These are phyloP conservation scores for Glycine latifolia DNA, from an alignment of 306 rosid genomes.

Conservation along the genomic window DNA sequence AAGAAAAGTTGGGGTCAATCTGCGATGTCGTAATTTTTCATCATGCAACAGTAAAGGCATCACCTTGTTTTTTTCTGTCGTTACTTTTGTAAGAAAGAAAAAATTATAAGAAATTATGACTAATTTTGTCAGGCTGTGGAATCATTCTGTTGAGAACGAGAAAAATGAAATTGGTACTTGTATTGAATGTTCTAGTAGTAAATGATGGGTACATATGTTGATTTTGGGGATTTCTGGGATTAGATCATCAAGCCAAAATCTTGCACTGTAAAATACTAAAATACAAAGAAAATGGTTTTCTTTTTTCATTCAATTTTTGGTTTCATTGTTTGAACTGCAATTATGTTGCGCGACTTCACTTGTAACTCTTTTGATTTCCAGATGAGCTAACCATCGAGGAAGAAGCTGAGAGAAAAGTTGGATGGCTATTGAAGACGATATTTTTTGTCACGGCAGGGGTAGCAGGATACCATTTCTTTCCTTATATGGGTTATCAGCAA, in stretches of 20 bases:
- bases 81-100: background rate
- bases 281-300: background rate
- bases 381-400: slow-evolving; percentile 71
- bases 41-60: slow-evolving; percentile 62
- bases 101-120: background rate
- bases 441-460: slow-evolving; percentile 80
- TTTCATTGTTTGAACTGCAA: slow-evolving; percentile 32
- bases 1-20: slow-evolving; percentile 53
- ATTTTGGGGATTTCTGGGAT: slow-evolving; percentile 15
- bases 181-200: background rate
- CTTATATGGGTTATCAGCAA: slow-evolving; percentile 70
- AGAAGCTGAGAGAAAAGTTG: slow-evolving; percentile 85
- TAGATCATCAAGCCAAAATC: slow-evolving; percentile 19
- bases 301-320: background rate
- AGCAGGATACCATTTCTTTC: slow-evolving; percentile 84
- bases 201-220: slow-evolving; percentile 2
- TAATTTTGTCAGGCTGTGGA: background rate
- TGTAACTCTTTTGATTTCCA: slow-evolving; percentile 49
- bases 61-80: background rate
- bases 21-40: slow-evolving; percentile 63
- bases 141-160: slow-evolving; percentile 6
- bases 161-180: background rate
- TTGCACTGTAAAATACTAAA: slow-evolving; percentile 8
- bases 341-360: slow-evolving; percentile 35
- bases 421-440: slow-evolving; percentile 78